Base-by-base conservation (phyloP, 1,284 basidiomycete genomes). In the Earliella scabrosa region DNA sequence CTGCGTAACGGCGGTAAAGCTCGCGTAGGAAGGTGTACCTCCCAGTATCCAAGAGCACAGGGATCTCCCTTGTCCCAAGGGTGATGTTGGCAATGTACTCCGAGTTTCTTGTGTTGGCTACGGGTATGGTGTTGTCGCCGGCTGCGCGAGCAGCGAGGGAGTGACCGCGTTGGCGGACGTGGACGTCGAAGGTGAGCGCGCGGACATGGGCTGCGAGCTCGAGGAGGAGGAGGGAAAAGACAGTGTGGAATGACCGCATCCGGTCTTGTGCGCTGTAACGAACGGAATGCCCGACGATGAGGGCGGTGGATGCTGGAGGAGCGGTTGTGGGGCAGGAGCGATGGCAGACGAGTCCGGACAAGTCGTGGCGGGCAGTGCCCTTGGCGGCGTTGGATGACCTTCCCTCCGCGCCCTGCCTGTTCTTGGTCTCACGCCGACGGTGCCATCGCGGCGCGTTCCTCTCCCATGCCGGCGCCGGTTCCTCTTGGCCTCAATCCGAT, bases 141-240 rank as follows among this genome's bases (percentile, higher is more conserved):
- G 31, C 56, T 1, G 50, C 63, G 60, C 65, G 61, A 34, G 45
- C 35, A 16, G 47, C 34, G 13, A 62, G 41, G 38, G 59, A 13
- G 46, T 43, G 35, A 32, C 60, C 58, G 54, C 59, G 63, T 50
- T 49, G 54, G 50, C 67, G 75, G 54, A 82, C 72, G 48, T 74
- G 58, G 63, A 87, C 80, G 11, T 85, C 83, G 52, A 86, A 67
- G 57, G 68, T 74, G 61, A 80, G 60, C 47, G 79, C 83, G 59
- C 63, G 54, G 35, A 59, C 66, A 77, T 68, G 50, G 63, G 60
- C 56, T 66, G 74, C 63, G 73, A 65, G 52, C 60, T 70, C 63
- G 46, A 79, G 66, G 67, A 74, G 53, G 62, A 78, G 68, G 56
- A 81, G 63, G 66, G 85, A 73, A 56, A 77, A 76, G 62, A 79